Evolutionary conservation across 208 protist genomes (phyloP), one percentile per base, ranked within the genome.

Genomic region (Wallacemonas sp.): DNA sequence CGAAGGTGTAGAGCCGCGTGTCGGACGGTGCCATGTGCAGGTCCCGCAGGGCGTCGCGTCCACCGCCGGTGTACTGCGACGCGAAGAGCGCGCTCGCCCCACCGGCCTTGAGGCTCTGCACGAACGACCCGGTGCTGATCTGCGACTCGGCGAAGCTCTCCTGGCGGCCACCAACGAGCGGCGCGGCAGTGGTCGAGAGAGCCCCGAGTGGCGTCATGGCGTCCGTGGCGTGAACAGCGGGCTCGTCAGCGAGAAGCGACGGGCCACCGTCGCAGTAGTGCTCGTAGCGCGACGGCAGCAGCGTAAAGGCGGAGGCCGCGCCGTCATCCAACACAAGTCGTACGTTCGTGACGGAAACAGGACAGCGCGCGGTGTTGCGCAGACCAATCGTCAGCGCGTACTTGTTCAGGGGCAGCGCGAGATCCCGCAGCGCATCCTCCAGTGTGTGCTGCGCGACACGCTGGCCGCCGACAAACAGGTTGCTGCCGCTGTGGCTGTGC

Each of bases 341-440:
- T 27, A 86, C 72, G 29, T 63, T 84, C 1, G 74, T 34, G 60
- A 81, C 43, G 34, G 61, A 32, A 26, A 81, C 30, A 14, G 75
- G 65, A 21, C 57, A 29, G 1, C 54, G 58, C 17, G 70, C 77
- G 41, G 70, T 74, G 69, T 90, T 90, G 34, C 72, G 39, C 34
- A 90, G 52, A 16, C 62, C 75, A 11, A 88, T 30, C 14, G 72
- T 77, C 14, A 88, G 64, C 33, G 63, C 54, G 39, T 85, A 83
- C 12, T 41, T 52, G 38, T 56, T 62, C 32, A 83, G 41, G 33
- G 27, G 49, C 24, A 77, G 61, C 43, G 71, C 52, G 32, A 54
- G 63, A 14, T 49, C 38, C 11, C 19, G 14, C 17, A 49, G 44
- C 6, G 44, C 44, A 6, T 49, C 44, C 19, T 49, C 44, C 6